Conservation (phyloP, 441 rosid species). For the Populus tomentosa region DNA sequence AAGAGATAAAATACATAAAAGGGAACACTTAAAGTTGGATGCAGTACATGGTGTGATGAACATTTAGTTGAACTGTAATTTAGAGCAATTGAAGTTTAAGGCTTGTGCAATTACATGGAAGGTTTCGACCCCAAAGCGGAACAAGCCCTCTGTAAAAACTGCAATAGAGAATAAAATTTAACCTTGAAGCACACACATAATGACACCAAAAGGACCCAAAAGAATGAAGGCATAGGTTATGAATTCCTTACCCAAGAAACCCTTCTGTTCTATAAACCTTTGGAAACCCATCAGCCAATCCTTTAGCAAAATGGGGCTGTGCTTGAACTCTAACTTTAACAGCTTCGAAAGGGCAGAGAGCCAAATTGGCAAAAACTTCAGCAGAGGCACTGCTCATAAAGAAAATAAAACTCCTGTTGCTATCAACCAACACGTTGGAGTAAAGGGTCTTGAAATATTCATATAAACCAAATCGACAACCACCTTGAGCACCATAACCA, state of each 20-base stretch:
- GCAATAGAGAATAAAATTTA: conserved; percentile 26
- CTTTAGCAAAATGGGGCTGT: conserved; percentile 65
- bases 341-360: conserved; percentile 78
- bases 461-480: conserved; percentile 68
- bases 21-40: neutral
- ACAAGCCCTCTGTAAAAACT: conserved; percentile 59
- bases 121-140: conserved; percentile 65
- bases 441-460: conserved; percentile 70
- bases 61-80: neutral
- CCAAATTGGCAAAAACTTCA: conserved; percentile 65
- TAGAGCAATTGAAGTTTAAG: neutral
- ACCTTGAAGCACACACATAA: neutral
- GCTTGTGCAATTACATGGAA: conserved; percentile 57
- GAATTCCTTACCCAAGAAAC: conserved; percentile 43
- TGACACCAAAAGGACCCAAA: neutral
- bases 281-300: conserved; percentile 69
- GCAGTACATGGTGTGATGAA: neutral
- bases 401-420: conserved; percentile 50
- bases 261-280: conserved; percentile 63
- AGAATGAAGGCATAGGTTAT: neutral
- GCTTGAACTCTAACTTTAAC: conserved; percentile 69
- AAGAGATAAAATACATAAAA: neutral
- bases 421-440: conserved; percentile 46
- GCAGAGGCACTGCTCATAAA: conserved; percentile 81
- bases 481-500: conserved; percentile 80